Conservation (phyloP, 768 basidiomycete genomes). For the Glaciozyma martinii region DNA sequence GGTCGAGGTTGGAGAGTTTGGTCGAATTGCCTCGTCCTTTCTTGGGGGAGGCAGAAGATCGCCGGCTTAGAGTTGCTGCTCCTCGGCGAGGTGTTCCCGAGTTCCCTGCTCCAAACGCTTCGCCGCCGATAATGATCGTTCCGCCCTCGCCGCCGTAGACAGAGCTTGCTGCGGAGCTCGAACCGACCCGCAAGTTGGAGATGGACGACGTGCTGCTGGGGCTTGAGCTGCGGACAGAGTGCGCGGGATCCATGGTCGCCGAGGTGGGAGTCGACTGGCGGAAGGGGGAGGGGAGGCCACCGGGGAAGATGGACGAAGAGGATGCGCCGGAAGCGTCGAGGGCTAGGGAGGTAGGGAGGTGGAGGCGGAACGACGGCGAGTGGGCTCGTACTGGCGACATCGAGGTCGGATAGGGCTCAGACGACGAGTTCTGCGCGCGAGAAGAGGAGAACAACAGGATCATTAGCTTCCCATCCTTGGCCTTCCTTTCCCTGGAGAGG, state of each 20-base stretch:
- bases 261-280: conserved; percentile 10
- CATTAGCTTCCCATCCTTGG: not conserved
- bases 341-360: conserved; percentile 2
- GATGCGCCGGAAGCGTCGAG: conserved; percentile 15
- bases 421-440: not conserved
- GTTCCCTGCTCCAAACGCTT: not conserved
- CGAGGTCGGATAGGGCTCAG: conserved; percentile 9
- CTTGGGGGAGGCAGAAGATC: conserved; percentile 17
- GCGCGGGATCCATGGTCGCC: conserved; percentile 24
- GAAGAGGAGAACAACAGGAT: not conserved
- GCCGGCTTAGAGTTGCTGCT: too few relatives aligned
- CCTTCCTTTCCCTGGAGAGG: not conserved
- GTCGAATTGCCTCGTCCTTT: conserved; percentile 12
- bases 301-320: conserved; percentile 20
- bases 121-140: not conserved
- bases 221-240: conserved; percentile 20
- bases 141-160: conserved; percentile 12
- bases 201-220: conserved; percentile 20
- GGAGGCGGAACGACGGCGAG: conserved; percentile 10
- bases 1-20: conserved; percentile 59
- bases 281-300: conserved; percentile 23
- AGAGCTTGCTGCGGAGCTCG: conserved; percentile 11
- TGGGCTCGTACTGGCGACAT: conserved; percentile 15
- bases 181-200: conserved; percentile 17
- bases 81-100: not conserved